A percentile compares a stretch with the other conserved stretches of the same genome.
phyloP scores from a whole-genome alignment of 1,284 basidiomycete genomes.

The Ceratobasidium sp. region DNA sequence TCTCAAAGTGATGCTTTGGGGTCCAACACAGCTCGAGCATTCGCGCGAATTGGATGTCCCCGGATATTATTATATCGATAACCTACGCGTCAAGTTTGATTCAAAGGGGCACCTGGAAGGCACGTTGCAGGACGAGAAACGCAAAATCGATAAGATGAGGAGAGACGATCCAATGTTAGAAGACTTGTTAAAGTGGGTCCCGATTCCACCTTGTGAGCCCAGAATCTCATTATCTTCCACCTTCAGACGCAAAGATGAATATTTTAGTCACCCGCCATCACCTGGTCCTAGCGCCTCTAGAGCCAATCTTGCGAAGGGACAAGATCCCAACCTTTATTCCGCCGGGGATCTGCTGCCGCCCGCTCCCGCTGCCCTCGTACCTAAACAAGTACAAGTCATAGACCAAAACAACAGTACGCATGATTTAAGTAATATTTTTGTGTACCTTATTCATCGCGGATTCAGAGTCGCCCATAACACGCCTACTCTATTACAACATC shows the following conservation, averaged over 20 bases:
- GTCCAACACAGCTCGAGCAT: conserved; percentile 21
- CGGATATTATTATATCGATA: conserved; percentile 39
- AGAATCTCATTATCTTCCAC: neutral
- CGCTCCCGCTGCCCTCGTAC: neutral
- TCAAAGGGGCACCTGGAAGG: conserved; percentile 35
- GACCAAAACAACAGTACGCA: conserved; percentile 4
- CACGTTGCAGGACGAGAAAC: conserved; percentile 31
- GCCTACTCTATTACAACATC: conserved; percentile 22
- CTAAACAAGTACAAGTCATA: neutral
- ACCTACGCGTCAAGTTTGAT: conserved; percentile 39
- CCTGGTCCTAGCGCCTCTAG: neutral
- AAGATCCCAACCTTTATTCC: conserved; percentile 21
- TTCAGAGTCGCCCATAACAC: conserved; percentile 20
- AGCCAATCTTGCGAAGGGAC: neutral
- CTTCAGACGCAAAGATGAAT: conserved; percentile 28
- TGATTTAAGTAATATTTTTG: neutral
- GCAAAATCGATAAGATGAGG: conserved; percentile 32
- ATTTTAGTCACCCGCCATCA: conserved; percentile 15
- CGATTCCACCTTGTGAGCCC: neutral
- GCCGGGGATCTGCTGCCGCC: conserved; percentile 33
- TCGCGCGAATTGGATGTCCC: conserved; percentile 15
- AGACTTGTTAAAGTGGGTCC: conserved; percentile 29
- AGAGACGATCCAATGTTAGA: conserved; percentile 27
- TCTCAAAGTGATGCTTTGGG: conserved; percentile 38
- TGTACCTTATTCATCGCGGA: neutral